These are phyloP conservation scores for Hsuehochloa calcarea DNA, from an alignment of 176 grass and related monocot species.

Conservation along the genomic window DNA sequence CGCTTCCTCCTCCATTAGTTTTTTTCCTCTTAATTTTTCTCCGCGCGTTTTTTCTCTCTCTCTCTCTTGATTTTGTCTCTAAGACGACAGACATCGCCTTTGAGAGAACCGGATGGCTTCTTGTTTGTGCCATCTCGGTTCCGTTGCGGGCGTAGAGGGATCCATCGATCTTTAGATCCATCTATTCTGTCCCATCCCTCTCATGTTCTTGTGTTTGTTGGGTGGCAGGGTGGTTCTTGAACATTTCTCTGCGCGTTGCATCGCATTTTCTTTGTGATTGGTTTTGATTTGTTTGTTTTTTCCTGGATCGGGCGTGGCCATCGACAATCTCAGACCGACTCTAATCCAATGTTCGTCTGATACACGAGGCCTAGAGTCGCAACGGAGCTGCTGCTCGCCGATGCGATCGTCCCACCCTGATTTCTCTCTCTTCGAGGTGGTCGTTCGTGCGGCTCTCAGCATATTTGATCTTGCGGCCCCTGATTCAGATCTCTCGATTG, in stretches of 20 bases:
- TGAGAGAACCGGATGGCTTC: slow-evolving; percentile 47
- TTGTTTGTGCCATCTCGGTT: slow-evolving; percentile 28
- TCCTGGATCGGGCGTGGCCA: not conserved
- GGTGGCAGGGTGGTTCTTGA: slow-evolving; percentile 34
- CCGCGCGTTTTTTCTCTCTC: not conserved
- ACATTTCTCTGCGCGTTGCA: not conserved
- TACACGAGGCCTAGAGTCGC: not conserved
- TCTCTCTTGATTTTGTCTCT: too few relatives aligned
- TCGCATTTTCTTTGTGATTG: not conserved
- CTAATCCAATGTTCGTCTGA: not conserved
- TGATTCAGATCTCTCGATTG: not conserved
- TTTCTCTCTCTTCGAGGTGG: not conserved
- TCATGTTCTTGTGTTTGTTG: not conserved
- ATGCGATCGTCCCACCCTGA: not conserved
- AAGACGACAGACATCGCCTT: not conserved
- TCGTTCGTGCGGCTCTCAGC: too few relatives aligned
- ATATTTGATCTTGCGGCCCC: not conserved
- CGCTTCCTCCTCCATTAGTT: not conserved
- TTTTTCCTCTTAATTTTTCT: too few relatives aligned
- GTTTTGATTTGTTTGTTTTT: not conserved
- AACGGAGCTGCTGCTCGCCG: not conserved
- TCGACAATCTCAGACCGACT: not conserved
- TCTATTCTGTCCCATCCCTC: not conserved
- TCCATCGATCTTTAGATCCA: not conserved
- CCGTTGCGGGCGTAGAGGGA: slow-evolving; percentile 51